phyloP scores from a whole-genome alignment of 371 early-diverging fungal species.

The Apophysomyces sp. region DNA sequence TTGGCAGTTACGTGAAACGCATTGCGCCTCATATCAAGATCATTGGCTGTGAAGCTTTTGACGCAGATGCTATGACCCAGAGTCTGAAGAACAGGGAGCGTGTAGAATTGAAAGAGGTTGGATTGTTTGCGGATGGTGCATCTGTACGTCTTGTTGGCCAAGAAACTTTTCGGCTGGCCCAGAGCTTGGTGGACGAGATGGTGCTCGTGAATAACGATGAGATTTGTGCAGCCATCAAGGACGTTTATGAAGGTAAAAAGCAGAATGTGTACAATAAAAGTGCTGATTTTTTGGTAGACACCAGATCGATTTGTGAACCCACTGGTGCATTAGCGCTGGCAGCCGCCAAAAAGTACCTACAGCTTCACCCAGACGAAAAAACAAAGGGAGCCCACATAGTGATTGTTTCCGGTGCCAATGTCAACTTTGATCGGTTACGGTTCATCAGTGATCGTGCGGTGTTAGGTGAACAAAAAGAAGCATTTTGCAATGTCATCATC shows the following conservation, averaged over 20 bases:
- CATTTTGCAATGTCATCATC: conserved; percentile 85
- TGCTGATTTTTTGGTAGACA: conserved; percentile 57
- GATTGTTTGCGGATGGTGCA: conserved; percentile 96
- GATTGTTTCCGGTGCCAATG: conserved; percentile 92
- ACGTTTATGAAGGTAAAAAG: conserved; percentile 80
- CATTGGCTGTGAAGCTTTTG: conserved; percentile 90
- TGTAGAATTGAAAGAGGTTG: conserved; percentile 75
- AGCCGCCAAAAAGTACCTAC: conserved; percentile 82
- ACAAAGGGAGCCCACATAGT: conserved; percentile 66
- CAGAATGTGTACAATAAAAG: background rate
- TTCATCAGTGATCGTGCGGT: conserved; percentile 95
- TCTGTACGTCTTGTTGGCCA: conserved; percentile 91
- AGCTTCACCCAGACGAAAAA: conserved; percentile 35
- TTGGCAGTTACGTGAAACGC: conserved; percentile 89
- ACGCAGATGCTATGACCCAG: conserved; percentile 88
- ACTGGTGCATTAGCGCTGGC: conserved; percentile 92
- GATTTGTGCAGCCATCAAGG: conserved; percentile 97
- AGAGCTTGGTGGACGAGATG: conserved; percentile 74
- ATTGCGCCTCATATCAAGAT: conserved; percentile 82
- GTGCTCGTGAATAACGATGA: conserved; percentile 93
- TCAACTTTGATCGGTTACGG: conserved; percentile 95
- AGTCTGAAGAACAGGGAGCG: conserved; percentile 67
- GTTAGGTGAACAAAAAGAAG: conserved; percentile 88
- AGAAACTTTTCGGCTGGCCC: conserved; percentile 82
- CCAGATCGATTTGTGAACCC: conserved; percentile 92